Percentiles rank a stretch among this genome's conserved stretches.
phyloP scores from a whole-genome alignment of 805 yeast species.

The Candida stauntonica region DNA sequence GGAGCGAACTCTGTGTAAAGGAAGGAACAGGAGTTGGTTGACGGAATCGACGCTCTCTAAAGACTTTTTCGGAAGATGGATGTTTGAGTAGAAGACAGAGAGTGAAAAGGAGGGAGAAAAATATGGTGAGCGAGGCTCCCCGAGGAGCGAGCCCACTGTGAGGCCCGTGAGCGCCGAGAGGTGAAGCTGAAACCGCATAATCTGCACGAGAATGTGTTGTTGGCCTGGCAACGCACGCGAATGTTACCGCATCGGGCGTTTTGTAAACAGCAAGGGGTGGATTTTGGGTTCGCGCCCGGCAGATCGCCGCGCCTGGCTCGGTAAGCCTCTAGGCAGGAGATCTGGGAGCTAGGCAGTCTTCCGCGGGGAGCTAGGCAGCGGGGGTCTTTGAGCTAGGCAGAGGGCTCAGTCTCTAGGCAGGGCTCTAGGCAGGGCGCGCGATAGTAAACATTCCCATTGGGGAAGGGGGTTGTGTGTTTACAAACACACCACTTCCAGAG shows the following conservation, averaged over 20 bases:
- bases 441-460: background rate
- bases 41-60: conserved; percentile 9
- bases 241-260: background rate
- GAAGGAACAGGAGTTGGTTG: conserved; percentile 30
- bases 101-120: conserved; percentile 3
- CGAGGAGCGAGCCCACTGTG: background rate
- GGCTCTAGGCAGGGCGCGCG: too few species aligned
- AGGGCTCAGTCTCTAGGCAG: background rate
- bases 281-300: too few species aligned
- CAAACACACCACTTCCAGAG: too few species aligned
- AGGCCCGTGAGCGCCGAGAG: background rate
- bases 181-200: background rate
- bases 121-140: background rate
- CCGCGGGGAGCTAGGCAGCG: background rate
- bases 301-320: too few species aligned
- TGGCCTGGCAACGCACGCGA: background rate
- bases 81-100: conserved; percentile 1
- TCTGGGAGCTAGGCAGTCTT: too few species aligned
- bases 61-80: too few species aligned
- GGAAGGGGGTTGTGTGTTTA: background rate
- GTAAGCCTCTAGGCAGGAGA: too few species aligned
- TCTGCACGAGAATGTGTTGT: background rate
- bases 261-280: background rate
- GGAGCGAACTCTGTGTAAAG: conserved; percentile 27
- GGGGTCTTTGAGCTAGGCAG: background rate